Evolutionary conservation across 2,329 filamentous ascomycete species (phyloP), one percentile per base, ranked within the genome.

Genomic region (Colletotrichum sp.): DNA sequence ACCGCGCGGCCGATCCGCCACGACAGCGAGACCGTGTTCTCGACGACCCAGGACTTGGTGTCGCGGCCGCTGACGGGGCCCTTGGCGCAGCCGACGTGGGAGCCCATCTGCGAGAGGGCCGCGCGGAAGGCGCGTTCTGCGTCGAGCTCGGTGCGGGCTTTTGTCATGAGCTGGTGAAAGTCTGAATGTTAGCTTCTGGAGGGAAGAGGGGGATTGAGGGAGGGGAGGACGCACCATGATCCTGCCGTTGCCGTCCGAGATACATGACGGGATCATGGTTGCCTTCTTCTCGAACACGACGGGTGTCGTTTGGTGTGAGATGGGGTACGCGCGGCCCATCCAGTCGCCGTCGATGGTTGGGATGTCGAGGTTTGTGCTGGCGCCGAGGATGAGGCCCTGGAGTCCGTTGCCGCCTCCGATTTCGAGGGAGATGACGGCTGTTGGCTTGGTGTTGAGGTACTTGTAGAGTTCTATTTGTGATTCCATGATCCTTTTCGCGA

Each of bases 381-480:
- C 89, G 9, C 90, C 90, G 8, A 92, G 82, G 7, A 92, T 86
- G 82, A 93, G 84, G 13, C 89, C 88, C 76, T 91, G 88, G 19
- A 93, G 84, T 1, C 92, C 92, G 78, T 94, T 94, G 3, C 88
- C 89, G 15, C 92, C 92, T 19, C 92, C 92, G 69, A 94, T 92
- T 79, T 94, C 92, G 13, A 72, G 70, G 8, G 70, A 68, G 11
- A 72, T 68, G 5, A 72, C 70, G 34, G 69, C 69, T 0, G 62
- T 93, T 81, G 81, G 80, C 19, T 83, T 81, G 34, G 86, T 84
- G 59, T 88, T 85, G 34, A 89, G 88, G 15, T 49, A 69, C 59
- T 89, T 87, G 82, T 90, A 91, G 7, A 93, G 84, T 79, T 63
- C 59, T 25, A 13, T 2, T 12, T 63, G 59, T 0, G 59, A 63